Conservation (phyloP, 1,284 basidiomycete species). For the Ganoderma multipileum region DNA sequence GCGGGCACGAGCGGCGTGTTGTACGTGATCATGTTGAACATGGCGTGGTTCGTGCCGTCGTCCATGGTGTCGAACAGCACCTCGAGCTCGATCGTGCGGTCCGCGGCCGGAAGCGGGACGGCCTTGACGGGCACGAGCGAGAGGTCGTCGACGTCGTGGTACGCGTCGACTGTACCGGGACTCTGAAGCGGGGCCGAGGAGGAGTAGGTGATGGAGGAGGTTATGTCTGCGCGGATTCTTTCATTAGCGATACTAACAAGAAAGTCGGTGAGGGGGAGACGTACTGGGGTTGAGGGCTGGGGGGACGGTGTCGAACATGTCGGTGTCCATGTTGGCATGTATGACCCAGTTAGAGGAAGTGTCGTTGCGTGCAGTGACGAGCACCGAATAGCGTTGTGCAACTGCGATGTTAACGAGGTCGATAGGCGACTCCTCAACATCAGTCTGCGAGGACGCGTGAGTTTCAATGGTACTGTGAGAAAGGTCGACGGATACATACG, state of each 20-base stretch:
- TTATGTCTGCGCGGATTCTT: conserved; percentile 61
- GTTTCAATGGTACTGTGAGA: background rate
- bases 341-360: conserved; percentile 86
- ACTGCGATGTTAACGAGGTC: conserved; percentile 79
- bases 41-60: conserved; percentile 81
- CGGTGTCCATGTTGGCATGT: conserved; percentile 88
- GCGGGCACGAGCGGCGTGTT: conserved; percentile 75
- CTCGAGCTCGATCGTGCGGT: conserved; percentile 62
- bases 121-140: conserved; percentile 62
- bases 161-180: conserved; percentile 56
- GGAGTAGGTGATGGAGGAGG: conserved; percentile 77
- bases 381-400: conserved; percentile 93
- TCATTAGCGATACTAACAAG: background rate
- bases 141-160: conserved; percentile 67
- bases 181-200: conserved; percentile 55
- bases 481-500: conserved; percentile 48
- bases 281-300: conserved; percentile 74
- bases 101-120: conserved; percentile 50
- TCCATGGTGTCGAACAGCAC: conserved; percentile 74
- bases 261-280: conserved; percentile 35
- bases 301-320: conserved; percentile 88
- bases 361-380: conserved; percentile 90
- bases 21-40: conserved; percentile 79
- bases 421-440: conserved; percentile 75
- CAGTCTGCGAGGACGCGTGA: conserved; percentile 55